These are phyloP conservation scores for Ambrosia artemisiifolia DNA, from an alignment of 129 eudicot species.

Conservation along the genomic window DNA sequence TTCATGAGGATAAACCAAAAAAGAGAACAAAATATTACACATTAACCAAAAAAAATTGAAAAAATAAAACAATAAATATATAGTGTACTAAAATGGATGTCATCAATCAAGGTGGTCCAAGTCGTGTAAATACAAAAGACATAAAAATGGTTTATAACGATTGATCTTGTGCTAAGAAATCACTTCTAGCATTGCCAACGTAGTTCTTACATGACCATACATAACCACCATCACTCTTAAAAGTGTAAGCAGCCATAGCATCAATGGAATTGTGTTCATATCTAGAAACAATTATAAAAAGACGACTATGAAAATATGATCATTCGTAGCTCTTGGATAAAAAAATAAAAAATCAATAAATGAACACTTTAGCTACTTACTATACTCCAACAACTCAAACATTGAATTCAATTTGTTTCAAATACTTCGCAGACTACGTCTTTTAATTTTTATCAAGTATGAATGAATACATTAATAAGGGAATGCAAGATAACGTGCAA, in stretches of 20 bases:
- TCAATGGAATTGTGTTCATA: constrained; percentile 96
- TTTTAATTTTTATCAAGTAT: neutral
- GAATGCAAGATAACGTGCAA: neutral
- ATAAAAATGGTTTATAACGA: no score
- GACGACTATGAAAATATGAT: neutral
- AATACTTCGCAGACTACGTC: neutral
- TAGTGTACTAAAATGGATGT: no score
- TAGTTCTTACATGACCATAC: constrained; percentile 99
- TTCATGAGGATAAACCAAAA: no score
- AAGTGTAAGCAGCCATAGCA: constrained; percentile 98
- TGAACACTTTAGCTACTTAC: neutral
- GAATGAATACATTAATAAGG: neutral
- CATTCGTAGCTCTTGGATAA: neutral
- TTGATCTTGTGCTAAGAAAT: no score
- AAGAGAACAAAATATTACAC: no score
- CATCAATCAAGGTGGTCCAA: no score
- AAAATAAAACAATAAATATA: no score
- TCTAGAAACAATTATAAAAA: constrained; percentile 30
- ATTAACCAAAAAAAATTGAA: no score
- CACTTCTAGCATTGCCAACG: no score
- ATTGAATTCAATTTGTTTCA: neutral
- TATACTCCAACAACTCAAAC: neutral
- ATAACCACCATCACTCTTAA: constrained; percentile 96
- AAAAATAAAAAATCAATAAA: neutral
- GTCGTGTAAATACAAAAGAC: no score